phyloP scores from a whole-genome alignment of 1,139 yeast genomes.

The Magnusiomyces magnusii region DNA sequence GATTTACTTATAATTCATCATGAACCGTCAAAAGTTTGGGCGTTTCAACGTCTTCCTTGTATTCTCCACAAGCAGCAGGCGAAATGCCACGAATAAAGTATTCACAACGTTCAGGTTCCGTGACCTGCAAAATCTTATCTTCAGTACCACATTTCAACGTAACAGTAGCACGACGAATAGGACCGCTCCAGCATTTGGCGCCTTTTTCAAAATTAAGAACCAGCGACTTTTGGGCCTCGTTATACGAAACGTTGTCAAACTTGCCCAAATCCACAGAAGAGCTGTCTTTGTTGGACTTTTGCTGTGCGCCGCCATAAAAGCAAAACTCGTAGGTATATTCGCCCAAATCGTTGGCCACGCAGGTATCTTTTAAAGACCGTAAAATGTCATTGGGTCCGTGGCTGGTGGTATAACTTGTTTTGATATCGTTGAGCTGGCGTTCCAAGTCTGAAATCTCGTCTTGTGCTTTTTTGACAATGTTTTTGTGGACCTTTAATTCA shows the following conservation, averaged over 20 bases:
- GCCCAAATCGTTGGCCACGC: conserved; percentile 47
- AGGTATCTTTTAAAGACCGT: conserved; percentile 47
- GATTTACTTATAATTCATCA: conserved; percentile 1
- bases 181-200: conserved; percentile 95
- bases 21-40: background rate
- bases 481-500: conserved; percentile 20
- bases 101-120: conserved; percentile 86
- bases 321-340: conserved; percentile 66
- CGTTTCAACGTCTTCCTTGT: background rate
- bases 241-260: conserved; percentile 30
- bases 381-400: conserved; percentile 62
- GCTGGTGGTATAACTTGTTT: conserved; percentile 18
- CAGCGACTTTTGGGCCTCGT: conserved; percentile 20
- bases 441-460: conserved; percentile 23
- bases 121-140: conserved; percentile 51
- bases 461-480: conserved; percentile 26
- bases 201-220: conserved; percentile 52
- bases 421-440: conserved; percentile 21
- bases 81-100: conserved; percentile 56
- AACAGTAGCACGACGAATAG: conserved; percentile 62
- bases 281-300: conserved; percentile 41
- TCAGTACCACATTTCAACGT: conserved; percentile 59
- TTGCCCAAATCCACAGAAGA: conserved; percentile 45
- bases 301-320: conserved; percentile 50
- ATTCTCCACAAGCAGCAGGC: conserved; percentile 57